A percentile compares a stretch with the other conserved stretches of the same genome.
These are phyloP conservation scores for Hypomontagnella submonticulosa DNA, from an alignment of 495 filamentous ascomycete genomes.

Conservation along the genomic window DNA sequence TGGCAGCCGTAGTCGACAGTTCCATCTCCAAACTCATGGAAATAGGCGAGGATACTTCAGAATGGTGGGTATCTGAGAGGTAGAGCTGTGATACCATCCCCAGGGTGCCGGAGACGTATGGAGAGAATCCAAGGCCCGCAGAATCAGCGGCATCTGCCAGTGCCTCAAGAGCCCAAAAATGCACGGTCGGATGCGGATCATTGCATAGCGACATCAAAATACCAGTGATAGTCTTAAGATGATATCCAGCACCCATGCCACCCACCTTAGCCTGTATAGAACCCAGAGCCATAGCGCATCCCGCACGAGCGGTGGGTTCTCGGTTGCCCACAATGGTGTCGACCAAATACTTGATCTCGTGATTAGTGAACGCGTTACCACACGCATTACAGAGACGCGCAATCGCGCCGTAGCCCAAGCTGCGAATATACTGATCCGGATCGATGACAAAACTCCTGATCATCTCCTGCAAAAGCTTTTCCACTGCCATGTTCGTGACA, in stretches of 20 bases:
- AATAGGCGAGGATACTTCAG: slow-evolving; percentile 77
- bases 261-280: slow-evolving; percentile 95
- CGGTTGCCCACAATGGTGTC: slow-evolving; percentile 93
- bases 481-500: slow-evolving; percentile 77
- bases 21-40: slow-evolving; percentile 91
- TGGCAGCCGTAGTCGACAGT: slow-evolving; percentile 79
- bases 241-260: slow-evolving; percentile 97
- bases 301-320: slow-evolving; percentile 91
- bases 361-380: slow-evolving; percentile 87
- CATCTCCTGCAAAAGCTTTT: slow-evolving; percentile 88
- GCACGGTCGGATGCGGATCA: slow-evolving; percentile 95
- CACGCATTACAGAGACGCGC: slow-evolving; percentile 89
- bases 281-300: slow-evolving; percentile 92
- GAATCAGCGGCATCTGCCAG: slow-evolving; percentile 90
- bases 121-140: slow-evolving; percentile 89
- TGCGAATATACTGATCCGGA: slow-evolving; percentile 84
- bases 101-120: slow-evolving; percentile 87
- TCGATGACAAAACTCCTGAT: slow-evolving; percentile 82
- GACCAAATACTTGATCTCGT: slow-evolving; percentile 89
- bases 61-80: slow-evolving; percentile 88
- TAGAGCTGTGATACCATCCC: slow-evolving; percentile 95
- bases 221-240: slow-evolving; percentile 93
- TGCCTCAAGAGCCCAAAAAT: slow-evolving; percentile 94
- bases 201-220: slow-evolving; percentile 95
- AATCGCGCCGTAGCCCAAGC: slow-evolving; percentile 86